Evolutionary conservation across 2,329 filamentous ascomycete genomes (phyloP).

Genomic region (Sporothrix pseudoabietina): DNA sequence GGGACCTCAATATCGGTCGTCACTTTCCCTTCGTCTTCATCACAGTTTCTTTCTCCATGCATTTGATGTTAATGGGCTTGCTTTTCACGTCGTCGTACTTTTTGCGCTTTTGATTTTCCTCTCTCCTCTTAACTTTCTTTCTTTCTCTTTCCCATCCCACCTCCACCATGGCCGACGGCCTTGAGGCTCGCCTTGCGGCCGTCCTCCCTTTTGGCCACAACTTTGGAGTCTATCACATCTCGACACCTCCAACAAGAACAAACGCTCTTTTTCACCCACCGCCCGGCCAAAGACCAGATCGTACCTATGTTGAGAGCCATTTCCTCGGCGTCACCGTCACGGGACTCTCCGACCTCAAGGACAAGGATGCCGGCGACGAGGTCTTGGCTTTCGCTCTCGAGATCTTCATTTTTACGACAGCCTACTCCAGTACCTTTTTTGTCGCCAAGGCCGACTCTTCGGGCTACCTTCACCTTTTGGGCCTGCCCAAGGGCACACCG

Average conservation of each 20-base stretch:
- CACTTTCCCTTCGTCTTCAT: background rate
- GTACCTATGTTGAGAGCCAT: conserved; percentile 85
- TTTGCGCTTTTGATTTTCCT: background rate
- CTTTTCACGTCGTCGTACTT: background rate
- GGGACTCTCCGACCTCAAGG: conserved; percentile 22
- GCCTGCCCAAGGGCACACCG: conserved; percentile 61
- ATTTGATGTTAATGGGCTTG: background rate
- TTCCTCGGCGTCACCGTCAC: conserved; percentile 60
- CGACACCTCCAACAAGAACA: conserved; percentile 75
- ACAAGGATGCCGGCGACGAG: conserved; percentile 41
- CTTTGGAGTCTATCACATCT: conserved; percentile 82
- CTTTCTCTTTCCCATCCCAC: background rate
- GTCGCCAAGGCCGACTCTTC: conserved; percentile 97
- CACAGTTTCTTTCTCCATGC: background rate
- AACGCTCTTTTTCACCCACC: conserved; percentile 78
- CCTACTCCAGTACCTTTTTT: conserved; percentile 81
- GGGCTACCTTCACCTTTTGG: conserved; percentile 73
- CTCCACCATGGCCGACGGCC: conserved; percentile 31
- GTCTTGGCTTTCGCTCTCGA: conserved; percentile 83
- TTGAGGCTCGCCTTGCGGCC: conserved; percentile 49
- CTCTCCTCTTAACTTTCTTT: background rate
- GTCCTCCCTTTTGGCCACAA: conserved; percentile 56
- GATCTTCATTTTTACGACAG: conserved; percentile 82
- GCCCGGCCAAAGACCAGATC: conserved; percentile 69
- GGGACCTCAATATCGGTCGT: background rate